Evolutionary conservation across 2,329 filamentous ascomycete species (phyloP).

Genomic region (Sphaerulina musiva): DNA sequence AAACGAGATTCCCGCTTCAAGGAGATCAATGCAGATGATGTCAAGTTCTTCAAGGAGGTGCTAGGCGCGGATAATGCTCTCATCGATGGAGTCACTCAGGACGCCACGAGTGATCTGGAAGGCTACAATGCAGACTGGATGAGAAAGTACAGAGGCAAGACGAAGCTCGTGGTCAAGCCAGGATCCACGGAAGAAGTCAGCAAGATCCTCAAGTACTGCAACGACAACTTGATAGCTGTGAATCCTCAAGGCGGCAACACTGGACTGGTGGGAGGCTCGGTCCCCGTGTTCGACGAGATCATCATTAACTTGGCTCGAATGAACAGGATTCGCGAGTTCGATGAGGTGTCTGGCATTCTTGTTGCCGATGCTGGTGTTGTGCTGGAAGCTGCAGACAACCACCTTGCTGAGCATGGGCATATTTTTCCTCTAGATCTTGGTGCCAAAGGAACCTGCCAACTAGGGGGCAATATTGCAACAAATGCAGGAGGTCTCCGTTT

Average conservation of each 20-base stretch:
- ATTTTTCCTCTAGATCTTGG: conserved; percentile 97
- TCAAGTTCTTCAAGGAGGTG: conserved; percentile 73
- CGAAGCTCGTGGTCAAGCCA: conserved; percentile 80
- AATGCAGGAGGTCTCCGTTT: conserved; percentile 90
- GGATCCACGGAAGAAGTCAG: conserved; percentile 80
- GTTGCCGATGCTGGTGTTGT: conserved; percentile 89
- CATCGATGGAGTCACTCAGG: conserved; percentile 71
- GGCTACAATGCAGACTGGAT: conserved; percentile 98
- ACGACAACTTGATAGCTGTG: conserved; percentile 82
- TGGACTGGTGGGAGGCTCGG: conserved; percentile 86
- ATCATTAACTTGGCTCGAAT: conserved; percentile 85
- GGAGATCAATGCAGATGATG: conserved; percentile 67
- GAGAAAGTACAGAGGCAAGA: conserved; percentile 93
- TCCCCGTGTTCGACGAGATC: conserved; percentile 97
- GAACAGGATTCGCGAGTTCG: conserved; percentile 86
- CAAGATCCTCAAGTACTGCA: conserved; percentile 88
- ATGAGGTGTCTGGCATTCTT: conserved; percentile 83
- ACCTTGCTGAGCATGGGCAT: conserved; percentile 72
- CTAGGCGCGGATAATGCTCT: conserved; percentile 72
- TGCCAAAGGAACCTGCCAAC: conserved; percentile 92
- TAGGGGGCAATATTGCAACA: conserved; percentile 91
- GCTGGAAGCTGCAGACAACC: conserved; percentile 80
- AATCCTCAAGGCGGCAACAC: conserved; percentile 97
- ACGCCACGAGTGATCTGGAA: conserved; percentile 73
- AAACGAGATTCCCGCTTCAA: conserved; percentile 72